Conservation (phyloP, 768 basidiomycete genomes). For the Dictyophora rubrovolvata region DNA sequence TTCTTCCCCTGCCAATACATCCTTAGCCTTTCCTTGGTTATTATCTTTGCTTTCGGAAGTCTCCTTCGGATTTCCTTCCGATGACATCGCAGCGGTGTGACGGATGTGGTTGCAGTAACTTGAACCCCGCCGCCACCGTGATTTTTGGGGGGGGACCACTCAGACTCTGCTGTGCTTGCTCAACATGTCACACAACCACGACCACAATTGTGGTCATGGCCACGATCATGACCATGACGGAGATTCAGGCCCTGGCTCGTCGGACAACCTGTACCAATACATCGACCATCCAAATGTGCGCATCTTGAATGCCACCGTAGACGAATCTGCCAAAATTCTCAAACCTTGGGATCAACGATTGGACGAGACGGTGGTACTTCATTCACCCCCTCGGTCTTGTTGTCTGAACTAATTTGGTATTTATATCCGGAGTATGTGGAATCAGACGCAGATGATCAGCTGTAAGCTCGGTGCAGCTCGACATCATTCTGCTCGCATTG, state of each 20-base stretch:
- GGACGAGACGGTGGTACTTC: constrained; percentile 64
- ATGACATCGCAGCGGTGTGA: not conserved
- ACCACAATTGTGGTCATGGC: constrained; percentile 39
- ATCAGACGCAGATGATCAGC: constrained; percentile 85
- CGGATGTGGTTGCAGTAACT: too few species aligned
- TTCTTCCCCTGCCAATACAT: not conserved
- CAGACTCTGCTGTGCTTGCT: too few species aligned
- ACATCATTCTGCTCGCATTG: not conserved
- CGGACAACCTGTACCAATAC: constrained; percentile 61
- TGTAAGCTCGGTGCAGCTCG: constrained; percentile 36
- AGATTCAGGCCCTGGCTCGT: constrained; percentile 39
- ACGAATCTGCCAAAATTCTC: constrained; percentile 47
- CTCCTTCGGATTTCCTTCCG: not conserved
- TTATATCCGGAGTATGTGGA: constrained; percentile 51
- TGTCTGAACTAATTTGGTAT: constrained; percentile 14
- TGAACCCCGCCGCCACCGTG: too few species aligned
- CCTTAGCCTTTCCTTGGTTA: not conserved
- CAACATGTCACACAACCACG: constrained; percentile 46
- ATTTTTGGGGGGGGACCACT: too few species aligned
- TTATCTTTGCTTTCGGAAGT: not conserved
- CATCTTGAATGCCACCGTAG: constrained; percentile 56
- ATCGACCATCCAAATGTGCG: constrained; percentile 77
- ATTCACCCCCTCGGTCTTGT: too few species aligned
- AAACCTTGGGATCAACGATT: constrained; percentile 81
- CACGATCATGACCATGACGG: constrained; percentile 47